Percentiles rank a stretch among this genome's conserved stretches.
phyloP scores from a whole-genome alignment of 208 protist genomes.

The Acanthamoeba culbertsoni region DNA sequence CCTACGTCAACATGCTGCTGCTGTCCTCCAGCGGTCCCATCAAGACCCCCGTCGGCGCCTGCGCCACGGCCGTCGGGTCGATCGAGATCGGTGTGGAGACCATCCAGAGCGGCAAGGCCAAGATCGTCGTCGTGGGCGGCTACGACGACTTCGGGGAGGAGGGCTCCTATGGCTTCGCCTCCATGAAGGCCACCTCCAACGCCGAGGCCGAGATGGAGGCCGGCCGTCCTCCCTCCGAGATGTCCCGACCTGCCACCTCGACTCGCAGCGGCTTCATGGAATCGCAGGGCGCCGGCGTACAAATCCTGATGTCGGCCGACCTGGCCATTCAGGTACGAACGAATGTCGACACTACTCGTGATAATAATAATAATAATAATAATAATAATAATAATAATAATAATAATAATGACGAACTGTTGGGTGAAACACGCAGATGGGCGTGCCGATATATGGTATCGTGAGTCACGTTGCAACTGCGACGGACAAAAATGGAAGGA shows the following conservation, averaged over 20 bases:
- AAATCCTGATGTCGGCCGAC: constrained; percentile 80
- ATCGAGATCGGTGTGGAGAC: constrained; percentile 84
- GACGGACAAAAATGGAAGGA: constrained; percentile 84
- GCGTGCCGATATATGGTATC: constrained; percentile 85
- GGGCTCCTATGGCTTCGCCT: constrained; percentile 81
- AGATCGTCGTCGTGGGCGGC: constrained; percentile 79
- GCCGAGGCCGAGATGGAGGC: constrained; percentile 65
- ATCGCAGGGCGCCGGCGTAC: constrained; percentile 82
- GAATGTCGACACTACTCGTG: constrained; percentile 43
- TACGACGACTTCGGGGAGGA: constrained; percentile 85
- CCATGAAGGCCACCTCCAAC: constrained; percentile 83
- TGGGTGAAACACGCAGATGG: constrained; percentile 77
- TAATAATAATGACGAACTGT: constrained; percentile 71
- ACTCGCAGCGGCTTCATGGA: constrained; percentile 84
- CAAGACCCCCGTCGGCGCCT: constrained; percentile 87
- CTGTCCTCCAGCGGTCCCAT: constrained; percentile 82
- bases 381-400: too few species aligned
- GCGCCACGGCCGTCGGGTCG: constrained; percentile 85
- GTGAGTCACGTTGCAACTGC: constrained; percentile 82
- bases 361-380: too few species aligned
- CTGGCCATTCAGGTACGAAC: constrained; percentile 82
- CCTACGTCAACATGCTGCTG: constrained; percentile 86
- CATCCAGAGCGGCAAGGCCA: constrained; percentile 76
- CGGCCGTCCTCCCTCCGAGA: constrained; percentile 79
- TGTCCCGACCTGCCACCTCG: constrained; percentile 81